Percentiles rank a stretch among this genome's conserved stretches.
Evolutionary conservation across 108 stramenopile genomes (phyloP).

Genomic region (Pseudonitzschia multistriata): DNA sequence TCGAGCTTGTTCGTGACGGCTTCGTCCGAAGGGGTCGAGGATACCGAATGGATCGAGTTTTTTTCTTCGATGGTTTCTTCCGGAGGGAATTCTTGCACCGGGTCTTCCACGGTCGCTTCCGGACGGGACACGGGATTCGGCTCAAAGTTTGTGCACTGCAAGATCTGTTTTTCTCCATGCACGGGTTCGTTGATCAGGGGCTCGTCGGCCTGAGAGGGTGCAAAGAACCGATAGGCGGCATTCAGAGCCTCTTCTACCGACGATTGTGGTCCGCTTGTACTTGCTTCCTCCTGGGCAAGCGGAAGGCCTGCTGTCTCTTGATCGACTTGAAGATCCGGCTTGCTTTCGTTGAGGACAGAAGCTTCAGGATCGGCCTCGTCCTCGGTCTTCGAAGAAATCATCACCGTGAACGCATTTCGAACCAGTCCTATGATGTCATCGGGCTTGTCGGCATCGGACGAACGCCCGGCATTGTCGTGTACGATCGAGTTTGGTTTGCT

Average conservation of each 20-base stretch:
- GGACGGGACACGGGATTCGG: background rate
- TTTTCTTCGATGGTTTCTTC: background rate
- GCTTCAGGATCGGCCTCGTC: background rate
- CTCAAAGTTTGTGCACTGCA: background rate
- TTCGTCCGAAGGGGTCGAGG: conserved; percentile 6
- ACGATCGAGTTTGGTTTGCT: conserved; percentile 7
- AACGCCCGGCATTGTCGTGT: background rate
- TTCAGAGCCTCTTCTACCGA: background rate
- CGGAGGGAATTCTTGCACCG: too few relatives aligned
- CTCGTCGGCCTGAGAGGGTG: background rate
- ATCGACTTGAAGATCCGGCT: background rate
- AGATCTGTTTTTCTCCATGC: background rate
- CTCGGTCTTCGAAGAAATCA: background rate
- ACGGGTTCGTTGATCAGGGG: background rate
- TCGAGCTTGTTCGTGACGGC: too few relatives aligned
- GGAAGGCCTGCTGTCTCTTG: too few relatives aligned
- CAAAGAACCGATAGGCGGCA: background rate
- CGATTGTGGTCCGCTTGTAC: background rate
- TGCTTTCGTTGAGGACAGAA: background rate
- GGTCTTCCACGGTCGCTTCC: background rate
- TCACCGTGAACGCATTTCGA: conserved; percentile 1
- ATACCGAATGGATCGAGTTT: background rate
- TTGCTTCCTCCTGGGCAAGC: too few relatives aligned
- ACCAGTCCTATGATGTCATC: conserved; percentile 12
- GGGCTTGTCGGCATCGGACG: background rate